Base-by-base conservation (phyloP, 352 stramenopile genomes). In the Globisporangium viniferum region DNA sequence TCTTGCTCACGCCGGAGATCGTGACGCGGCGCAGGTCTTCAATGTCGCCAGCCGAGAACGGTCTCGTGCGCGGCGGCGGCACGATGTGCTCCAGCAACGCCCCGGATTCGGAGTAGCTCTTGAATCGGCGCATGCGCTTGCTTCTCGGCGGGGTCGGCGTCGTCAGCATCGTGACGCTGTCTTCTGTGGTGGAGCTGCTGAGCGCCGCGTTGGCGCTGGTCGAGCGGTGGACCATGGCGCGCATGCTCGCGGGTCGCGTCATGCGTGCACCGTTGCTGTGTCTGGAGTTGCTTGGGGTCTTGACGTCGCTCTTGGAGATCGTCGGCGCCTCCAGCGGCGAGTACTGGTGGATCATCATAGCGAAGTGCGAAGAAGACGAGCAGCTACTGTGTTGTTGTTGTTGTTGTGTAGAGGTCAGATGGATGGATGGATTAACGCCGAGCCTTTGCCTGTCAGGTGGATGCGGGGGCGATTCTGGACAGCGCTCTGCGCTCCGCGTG, bases 1-100 rank as follows among this genome's bases (percentile, higher is more conserved):
- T 89, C 76, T 89, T 82, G 58, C 73, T 83, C 66, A 83, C 89
- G 10, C 80, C 79, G 8, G 82, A 87, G 61, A 92, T 89, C 12
- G 72, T 80, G n/a, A 90, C 75, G n/a, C 73, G 73, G 5, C 72
- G 71, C 59, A 90, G 64, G 24, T 89, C 81, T 14, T 79, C 60
- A 33, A 77, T 73, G 51, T 90, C 70, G 6, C 82, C 84, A 0
- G 79, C 77, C 51, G 82, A 92, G 76, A 77, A 77, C 29, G 84
- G 84, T 15, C 82, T 76, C n/a, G 75, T 27, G n/a, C 76, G 75
- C 1, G 66, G 58, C 5, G 57, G 46, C 20, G 75, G 64, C 0
- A 77, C 71, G 44, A 69, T 64, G 71, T 76, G 73, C 71, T 91
- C 83, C 24, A 91, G 75, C 29, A 73, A 70, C 31, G 81, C 39